phyloP scores from a whole-genome alignment of 768 basidiomycete species.

The Suillus decipiens region DNA sequence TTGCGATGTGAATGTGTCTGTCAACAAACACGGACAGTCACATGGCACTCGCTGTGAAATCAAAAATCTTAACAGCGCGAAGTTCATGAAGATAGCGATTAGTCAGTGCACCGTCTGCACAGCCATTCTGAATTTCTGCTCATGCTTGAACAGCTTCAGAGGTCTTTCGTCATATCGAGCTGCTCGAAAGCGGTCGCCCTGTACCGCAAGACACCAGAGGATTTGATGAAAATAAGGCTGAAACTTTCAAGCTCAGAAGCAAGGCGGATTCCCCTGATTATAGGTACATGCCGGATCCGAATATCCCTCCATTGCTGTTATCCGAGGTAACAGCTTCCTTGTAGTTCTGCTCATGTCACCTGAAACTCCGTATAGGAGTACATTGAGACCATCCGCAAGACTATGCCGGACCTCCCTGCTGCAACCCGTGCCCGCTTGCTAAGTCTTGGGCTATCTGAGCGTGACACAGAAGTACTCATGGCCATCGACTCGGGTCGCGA shows the following conservation, averaged over 20 bases:
- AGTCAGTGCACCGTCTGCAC: conserved; percentile 47
- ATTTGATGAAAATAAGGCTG: conserved; percentile 78
- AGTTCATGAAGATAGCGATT: conserved; percentile 83
- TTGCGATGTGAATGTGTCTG: conserved; percentile 94
- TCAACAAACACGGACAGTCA: conserved; percentile 63
- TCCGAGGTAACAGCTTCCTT: conserved; percentile 42
- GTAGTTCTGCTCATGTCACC: conserved; percentile 6
- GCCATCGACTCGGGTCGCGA: conserved; percentile 67
- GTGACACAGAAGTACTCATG: conserved; percentile 78
- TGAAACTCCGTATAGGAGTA: conserved; percentile 50
- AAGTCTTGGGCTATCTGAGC: conserved; percentile 51
- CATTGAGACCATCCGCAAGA: conserved; percentile 49
- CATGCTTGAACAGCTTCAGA: conserved; percentile 65
- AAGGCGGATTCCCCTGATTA: conserved; percentile 98
- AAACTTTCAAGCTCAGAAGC: conserved; percentile 80
- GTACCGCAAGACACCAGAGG: conserved; percentile 89
- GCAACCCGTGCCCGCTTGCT: conserved; percentile 60
- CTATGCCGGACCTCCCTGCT: conserved; percentile 79
- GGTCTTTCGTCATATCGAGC: conserved; percentile 71
- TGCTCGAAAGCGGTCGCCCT: conserved; percentile 42
- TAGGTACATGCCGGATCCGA: conserved; percentile 97
- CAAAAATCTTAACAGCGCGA: conserved; percentile 94
- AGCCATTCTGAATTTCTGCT: not conserved
- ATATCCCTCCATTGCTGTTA: conserved; percentile 74
- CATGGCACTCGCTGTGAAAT: conserved; percentile 90